A percentile compares a stretch with the other conserved stretches of the same genome.
Conservation (phyloP, 2,329 filamentous ascomycete species). For the Sporothrix curviconia region DNA sequence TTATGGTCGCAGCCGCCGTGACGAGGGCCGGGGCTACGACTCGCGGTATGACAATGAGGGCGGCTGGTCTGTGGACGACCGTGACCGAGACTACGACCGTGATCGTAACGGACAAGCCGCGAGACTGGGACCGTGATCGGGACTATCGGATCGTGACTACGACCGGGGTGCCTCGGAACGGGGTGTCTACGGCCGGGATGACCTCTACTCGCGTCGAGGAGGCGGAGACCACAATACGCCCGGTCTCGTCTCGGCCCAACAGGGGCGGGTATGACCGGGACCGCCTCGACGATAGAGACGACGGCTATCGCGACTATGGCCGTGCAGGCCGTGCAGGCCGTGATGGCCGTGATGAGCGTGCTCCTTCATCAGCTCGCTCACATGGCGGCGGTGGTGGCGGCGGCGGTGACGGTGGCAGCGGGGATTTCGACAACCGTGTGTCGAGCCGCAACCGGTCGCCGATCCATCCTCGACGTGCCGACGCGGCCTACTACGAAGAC, state of each 20-base stretch:
- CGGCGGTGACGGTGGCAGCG: neutral
- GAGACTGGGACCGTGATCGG: no score
- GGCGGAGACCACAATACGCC: no score
- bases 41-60: neutral
- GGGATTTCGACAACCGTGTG: neutral
- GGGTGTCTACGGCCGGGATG: no score
- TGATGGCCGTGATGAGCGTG: neutral
- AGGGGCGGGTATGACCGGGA: no score
- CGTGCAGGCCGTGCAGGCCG: no score
- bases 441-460: constrained; percentile 2
- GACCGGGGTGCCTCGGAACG: no score
- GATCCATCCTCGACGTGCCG: neutral
- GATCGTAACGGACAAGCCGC: neutral
- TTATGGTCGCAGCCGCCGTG: neutral
- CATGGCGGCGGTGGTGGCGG: neutral
- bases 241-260: no score
- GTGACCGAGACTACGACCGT: neutral
- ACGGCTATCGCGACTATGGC: neutral
- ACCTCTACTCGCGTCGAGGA: no score
- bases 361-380: neutral
- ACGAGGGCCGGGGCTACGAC: neutral
- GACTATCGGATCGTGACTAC: no score
- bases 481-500: neutral
- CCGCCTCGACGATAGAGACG: neutral
- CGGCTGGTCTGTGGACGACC: neutral